phyloP scores from a whole-genome alignment of 148 eudicot species.

The Persicaria tinctoria region DNA sequence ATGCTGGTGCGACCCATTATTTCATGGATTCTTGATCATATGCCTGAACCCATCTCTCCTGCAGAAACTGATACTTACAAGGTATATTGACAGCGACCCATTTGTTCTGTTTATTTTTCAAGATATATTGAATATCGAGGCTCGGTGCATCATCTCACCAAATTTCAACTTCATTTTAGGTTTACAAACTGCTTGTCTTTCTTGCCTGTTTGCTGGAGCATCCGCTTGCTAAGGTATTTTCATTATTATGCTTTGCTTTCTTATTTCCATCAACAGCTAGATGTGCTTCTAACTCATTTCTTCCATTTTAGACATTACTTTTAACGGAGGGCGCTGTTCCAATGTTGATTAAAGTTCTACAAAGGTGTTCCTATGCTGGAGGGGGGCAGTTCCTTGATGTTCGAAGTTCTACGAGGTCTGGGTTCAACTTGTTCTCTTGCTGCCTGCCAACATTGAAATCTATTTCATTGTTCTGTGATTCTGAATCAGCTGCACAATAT shows the following conservation, averaged over 20 bases:
- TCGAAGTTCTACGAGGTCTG: conserved; percentile 29
- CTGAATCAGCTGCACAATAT: conserved; percentile 27
- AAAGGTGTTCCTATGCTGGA: conserved; percentile 35
- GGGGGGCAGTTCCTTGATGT: conserved; percentile 38
- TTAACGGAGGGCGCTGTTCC: conserved; percentile 52
- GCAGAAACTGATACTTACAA: conserved; percentile 71
- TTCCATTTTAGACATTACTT: conserved; percentile 52
- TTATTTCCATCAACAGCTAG: conserved; percentile 5
- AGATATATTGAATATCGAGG: background rate
- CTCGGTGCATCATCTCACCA: conserved; percentile 4
- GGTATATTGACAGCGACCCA: conserved; percentile 27
- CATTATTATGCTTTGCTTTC: background rate
- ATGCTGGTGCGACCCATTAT: conserved; percentile 64
- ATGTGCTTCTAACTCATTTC: conserved; percentile 7
- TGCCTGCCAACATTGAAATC: conserved; percentile 62
- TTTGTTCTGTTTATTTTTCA: background rate
- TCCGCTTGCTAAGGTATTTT: conserved; percentile 77
- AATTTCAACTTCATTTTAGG: conserved; percentile 30
- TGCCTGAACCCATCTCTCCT: conserved; percentile 38
- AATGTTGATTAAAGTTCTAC: conserved; percentile 56
- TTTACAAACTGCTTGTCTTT: conserved; percentile 63
- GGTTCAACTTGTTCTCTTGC: conserved; percentile 44
- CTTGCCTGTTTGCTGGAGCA: conserved; percentile 68
- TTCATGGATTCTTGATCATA: conserved; percentile 44
- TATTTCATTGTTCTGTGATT: conserved; percentile 53